Conservation (phyloP, 495 filamentous ascomycete genomes). For the Ascodesmis nigricans region DNA sequence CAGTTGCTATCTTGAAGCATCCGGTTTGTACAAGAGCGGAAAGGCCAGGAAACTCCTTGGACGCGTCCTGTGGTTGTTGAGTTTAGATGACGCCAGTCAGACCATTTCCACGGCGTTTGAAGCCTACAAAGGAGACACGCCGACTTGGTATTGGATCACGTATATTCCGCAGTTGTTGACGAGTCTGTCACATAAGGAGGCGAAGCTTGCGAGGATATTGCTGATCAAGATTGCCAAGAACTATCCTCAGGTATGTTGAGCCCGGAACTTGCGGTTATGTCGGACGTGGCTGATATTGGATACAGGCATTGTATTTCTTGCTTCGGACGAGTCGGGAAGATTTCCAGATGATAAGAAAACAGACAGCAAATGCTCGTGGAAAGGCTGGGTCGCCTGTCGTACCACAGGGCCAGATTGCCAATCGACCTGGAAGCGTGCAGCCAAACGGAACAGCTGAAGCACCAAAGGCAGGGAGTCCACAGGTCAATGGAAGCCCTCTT, state of each 20-base stretch:
- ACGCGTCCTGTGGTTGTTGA: slow-evolving; percentile 86
- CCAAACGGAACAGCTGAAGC: slow-evolving; percentile 12
- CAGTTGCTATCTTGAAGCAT: slow-evolving; percentile 89
- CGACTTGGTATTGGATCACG: slow-evolving; percentile 98
- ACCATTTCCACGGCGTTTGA: slow-evolving; percentile 63
- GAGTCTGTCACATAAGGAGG: slow-evolving; percentile 73
- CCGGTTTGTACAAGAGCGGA: slow-evolving; percentile 83
- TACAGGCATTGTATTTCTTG: slow-evolving; percentile 63
- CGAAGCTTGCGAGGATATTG: slow-evolving; percentile 57
- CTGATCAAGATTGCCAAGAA: slow-evolving; percentile 83
- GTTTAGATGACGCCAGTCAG: slow-evolving; percentile 70
- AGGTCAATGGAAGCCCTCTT: slow-evolving; percentile 12
- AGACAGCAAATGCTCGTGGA: slow-evolving; percentile 11
- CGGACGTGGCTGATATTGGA: slow-evolving; percentile 2
- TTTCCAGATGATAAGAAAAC: slow-evolving; percentile 73
- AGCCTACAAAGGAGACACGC: slow-evolving; percentile 84
- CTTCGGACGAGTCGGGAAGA: slow-evolving; percentile 89
- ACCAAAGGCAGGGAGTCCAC: slow-evolving; percentile 18
- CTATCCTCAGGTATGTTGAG: slow-evolving; percentile 44
- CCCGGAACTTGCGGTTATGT: slow-evolving; percentile 28
- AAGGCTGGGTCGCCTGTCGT: slow-evolving; percentile 17
- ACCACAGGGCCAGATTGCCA: slow-evolving; percentile 11
- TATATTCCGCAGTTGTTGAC: slow-evolving; percentile 91
- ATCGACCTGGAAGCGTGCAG: slow-evolving; percentile 23
- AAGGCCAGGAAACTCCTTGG: slow-evolving; percentile 93